Conservation (phyloP, 140 eudicot genomes). For the Cichorium intybus region DNA sequence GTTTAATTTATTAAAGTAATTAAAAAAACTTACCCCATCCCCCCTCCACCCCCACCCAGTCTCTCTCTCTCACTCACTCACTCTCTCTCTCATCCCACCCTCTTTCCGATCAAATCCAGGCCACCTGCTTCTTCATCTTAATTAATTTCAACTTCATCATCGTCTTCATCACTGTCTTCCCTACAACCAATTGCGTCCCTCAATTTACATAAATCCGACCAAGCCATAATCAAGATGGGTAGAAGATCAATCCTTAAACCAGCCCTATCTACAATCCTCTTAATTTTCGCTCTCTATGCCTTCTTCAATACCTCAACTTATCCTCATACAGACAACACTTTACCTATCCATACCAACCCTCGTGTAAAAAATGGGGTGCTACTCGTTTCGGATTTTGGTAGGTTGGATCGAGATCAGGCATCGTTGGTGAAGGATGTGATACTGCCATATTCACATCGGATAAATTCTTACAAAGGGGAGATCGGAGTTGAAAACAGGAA, state of each 20-base stretch:
- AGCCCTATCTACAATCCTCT: slow-evolving; percentile 34
- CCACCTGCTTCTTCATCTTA: not conserved
- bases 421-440: slow-evolving; percentile 89
- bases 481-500: slow-evolving; percentile 63
- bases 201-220: slow-evolving; percentile 20
- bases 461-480: slow-evolving; percentile 65
- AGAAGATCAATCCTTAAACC: slow-evolving; percentile 54
- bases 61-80: too few relatives aligned
- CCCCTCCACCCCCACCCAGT: too few relatives aligned
- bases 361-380: slow-evolving; percentile 79
- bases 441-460: slow-evolving; percentile 84
- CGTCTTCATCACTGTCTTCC: slow-evolving; percentile 23
- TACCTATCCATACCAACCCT: not conserved
- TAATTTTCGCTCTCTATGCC: slow-evolving; percentile 45
- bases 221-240: slow-evolving; percentile 31
- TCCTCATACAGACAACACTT: not conserved
- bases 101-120: slow-evolving; percentile 25
- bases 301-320: slow-evolving; percentile 40
- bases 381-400: slow-evolving; percentile 94
- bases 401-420: slow-evolving; percentile 66
- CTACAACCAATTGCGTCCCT: slow-evolving; percentile 11
- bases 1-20: too few relatives aligned
- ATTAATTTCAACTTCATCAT: slow-evolving; percentile 12
- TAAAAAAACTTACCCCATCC: too few relatives aligned
- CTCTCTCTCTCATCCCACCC: too few relatives aligned